A percentile compares a stretch with the other conserved stretches of the same genome.
These are phyloP conservation scores for Monosporascus sp. DNA, from an alignment of 2,329 filamentous ascomycete species.

Conservation along the genomic window DNA sequence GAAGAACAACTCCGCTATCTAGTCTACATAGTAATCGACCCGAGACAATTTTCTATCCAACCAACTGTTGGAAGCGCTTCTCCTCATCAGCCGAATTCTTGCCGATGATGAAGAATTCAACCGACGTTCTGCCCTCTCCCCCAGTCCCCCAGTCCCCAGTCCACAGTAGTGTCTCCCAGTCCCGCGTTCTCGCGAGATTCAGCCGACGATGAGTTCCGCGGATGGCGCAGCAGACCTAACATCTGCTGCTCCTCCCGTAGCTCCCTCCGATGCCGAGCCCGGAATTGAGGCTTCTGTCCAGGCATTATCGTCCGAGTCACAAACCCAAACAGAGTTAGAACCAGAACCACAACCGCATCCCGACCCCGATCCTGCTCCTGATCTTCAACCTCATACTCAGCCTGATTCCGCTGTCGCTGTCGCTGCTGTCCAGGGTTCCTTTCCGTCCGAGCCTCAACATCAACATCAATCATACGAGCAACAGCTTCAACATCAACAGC, in stretches of 20 bases:
- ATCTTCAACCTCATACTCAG: not conserved
- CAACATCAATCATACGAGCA: not conserved
- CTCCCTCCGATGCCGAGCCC: not conserved
- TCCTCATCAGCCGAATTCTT: too few species aligned
- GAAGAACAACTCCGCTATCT: too few species aligned
- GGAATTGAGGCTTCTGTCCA: not conserved
- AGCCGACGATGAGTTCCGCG: not conserved
- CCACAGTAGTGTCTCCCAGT: not conserved
- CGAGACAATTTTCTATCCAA: too few species aligned
- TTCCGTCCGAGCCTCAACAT: not conserved
- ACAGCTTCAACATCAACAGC: not conserved
- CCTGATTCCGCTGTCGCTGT: not conserved
- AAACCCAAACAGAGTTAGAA: not conserved
- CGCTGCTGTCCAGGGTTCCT: not conserved
- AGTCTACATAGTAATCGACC: too few species aligned
- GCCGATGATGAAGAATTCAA: not conserved
- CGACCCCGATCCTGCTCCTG: not conserved
- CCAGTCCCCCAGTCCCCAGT: not conserved
- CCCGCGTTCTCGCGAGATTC: not conserved
- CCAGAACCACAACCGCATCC: not conserved
- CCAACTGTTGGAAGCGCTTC: too few species aligned
- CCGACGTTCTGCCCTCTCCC: not conserved
- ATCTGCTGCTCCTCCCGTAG: not conserved
- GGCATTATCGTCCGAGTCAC: not conserved
- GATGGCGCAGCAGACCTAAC: not conserved